Percentiles rank a stretch among this genome's conserved stretches.
phyloP scores from a whole-genome alignment of 1,284 basidiomycete species.

The Mycena sp. region DNA sequence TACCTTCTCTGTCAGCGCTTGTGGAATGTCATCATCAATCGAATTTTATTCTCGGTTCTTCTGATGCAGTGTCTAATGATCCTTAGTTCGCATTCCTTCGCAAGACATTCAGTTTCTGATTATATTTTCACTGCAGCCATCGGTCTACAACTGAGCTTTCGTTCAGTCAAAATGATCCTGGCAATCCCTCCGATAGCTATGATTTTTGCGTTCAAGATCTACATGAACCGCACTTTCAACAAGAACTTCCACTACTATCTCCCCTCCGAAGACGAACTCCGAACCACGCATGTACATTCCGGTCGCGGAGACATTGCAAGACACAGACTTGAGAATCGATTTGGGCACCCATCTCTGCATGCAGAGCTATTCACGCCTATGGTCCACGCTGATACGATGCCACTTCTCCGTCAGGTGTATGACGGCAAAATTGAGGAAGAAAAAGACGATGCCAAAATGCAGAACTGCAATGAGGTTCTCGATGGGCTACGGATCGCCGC shows the following conservation, averaged over 20 bases:
- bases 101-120: not conserved
- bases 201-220: conserved; percentile 84
- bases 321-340: conserved; percentile 62
- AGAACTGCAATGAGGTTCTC: conserved; percentile 51
- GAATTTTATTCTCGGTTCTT: conserved; percentile 77
- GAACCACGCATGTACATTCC: conserved; percentile 56
- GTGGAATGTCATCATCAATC: conserved; percentile 93
- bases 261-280: conserved; percentile 58
- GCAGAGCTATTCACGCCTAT: conserved; percentile 67
- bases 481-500: conserved; percentile 60
- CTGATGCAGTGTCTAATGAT: conserved; percentile 90
- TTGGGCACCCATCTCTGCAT: conserved; percentile 67
- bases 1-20: conserved; percentile 63
- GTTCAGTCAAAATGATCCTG: conserved; percentile 29
- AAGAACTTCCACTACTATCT: conserved; percentile 72
- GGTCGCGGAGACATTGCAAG: conserved; percentile 54
- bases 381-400: conserved; percentile 66
- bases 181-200: conserved; percentile 80
- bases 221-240: conserved; percentile 76
- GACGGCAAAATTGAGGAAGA: conserved; percentile 54
- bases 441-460: conserved; percentile 50
- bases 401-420: conserved; percentile 58
- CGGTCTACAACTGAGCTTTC: conserved; percentile 83
- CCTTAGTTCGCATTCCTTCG: conserved; percentile 70
- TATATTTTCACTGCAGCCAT: conserved; percentile 65